These are phyloP conservation scores for Xylariales sp. DNA, from an alignment of 2,329 filamentous ascomycete genomes.

Conservation along the genomic window DNA sequence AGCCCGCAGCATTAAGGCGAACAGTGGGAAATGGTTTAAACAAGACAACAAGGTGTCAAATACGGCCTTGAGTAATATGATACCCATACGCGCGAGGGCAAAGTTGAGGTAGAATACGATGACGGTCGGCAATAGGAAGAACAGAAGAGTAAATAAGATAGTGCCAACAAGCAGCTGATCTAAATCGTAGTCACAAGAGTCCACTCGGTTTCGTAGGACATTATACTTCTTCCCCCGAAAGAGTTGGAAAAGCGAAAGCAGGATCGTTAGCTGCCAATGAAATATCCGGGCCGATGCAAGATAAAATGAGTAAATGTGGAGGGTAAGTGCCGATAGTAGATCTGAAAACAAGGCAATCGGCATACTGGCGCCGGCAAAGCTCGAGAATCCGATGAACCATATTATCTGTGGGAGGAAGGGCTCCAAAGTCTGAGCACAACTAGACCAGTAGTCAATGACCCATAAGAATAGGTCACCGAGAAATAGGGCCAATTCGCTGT, in stretches of 20 bases:
- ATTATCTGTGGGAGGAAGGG: constrained; percentile 88
- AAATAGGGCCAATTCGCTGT: constrained; percentile 92
- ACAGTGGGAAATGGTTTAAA: constrained; percentile 96
- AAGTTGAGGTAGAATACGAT: constrained; percentile 98
- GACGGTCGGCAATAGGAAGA: constrained; percentile 94
- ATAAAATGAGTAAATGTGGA: constrained; percentile 99
- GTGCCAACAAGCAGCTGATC: constrained; percentile 96
- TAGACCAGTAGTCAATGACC: constrained; percentile 98
- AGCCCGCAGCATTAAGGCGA: constrained; percentile 93
- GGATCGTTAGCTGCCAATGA: constrained; percentile 97
- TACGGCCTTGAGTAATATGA: constrained; percentile 90
- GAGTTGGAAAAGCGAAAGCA: constrained; percentile 97
- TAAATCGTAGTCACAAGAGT: constrained; percentile 98
- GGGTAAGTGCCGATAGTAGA: constrained; percentile 86
- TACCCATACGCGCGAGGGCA: constrained; percentile 91
- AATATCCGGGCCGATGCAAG: constrained; percentile 96
- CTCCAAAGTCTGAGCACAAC: constrained; percentile 80
- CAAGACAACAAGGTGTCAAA: constrained; percentile 94
- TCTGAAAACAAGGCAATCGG: constrained; percentile 96
- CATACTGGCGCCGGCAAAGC: constrained; percentile 96
- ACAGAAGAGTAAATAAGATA: constrained; percentile 93
- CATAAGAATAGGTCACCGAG: constrained; percentile 95
- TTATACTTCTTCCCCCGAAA: constrained; percentile 99
- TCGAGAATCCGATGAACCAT: constrained; percentile 92
- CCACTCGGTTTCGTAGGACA: constrained; percentile 94